Evolutionary conservation across 2,329 filamentous ascomycete species (phyloP).

Genomic region (Ophiosphaerella herpotricha): DNA sequence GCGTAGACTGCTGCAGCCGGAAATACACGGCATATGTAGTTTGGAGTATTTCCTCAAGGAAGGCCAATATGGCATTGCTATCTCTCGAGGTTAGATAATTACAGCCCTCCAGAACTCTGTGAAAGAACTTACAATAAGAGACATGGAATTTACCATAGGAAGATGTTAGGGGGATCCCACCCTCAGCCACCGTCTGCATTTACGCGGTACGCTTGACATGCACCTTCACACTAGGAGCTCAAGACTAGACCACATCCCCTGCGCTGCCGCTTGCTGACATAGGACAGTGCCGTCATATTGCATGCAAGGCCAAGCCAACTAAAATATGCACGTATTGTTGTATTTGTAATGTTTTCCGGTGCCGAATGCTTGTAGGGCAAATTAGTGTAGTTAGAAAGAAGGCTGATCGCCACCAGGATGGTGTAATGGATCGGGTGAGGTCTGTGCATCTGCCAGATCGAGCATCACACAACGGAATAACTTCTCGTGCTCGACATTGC

Average conservation of each 20-base stretch:
- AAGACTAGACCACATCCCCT: slow-evolving; percentile 1
- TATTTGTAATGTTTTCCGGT: too few species aligned
- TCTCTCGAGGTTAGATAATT: too few species aligned
- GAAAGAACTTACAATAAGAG: too few species aligned
- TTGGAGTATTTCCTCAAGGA: too few species aligned
- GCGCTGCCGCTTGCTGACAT: neutral
- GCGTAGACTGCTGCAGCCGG: too few species aligned
- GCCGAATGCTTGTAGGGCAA: too few species aligned
- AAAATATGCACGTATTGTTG: too few species aligned
- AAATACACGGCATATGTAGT: too few species aligned
- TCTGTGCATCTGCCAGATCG: slow-evolving; percentile 10
- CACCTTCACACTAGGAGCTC: slow-evolving; percentile 11
- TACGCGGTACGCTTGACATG: slow-evolving; percentile 19
- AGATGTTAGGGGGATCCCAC: neutral
- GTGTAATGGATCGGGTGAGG: slow-evolving; percentile 12
- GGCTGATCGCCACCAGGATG: slow-evolving; percentile 19
- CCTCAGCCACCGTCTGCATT: slow-evolving; percentile 16
- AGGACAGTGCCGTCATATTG: slow-evolving; percentile 10
- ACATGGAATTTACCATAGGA: too few species aligned
- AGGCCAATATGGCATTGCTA: too few species aligned
- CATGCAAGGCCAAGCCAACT: neutral
- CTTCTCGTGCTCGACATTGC: neutral
- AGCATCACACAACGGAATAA: neutral
- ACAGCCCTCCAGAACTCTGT: too few species aligned
- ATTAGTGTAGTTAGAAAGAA: neutral